Conservation (phyloP, 331 rosid species). For the Stylosanthes scabra region DNA sequence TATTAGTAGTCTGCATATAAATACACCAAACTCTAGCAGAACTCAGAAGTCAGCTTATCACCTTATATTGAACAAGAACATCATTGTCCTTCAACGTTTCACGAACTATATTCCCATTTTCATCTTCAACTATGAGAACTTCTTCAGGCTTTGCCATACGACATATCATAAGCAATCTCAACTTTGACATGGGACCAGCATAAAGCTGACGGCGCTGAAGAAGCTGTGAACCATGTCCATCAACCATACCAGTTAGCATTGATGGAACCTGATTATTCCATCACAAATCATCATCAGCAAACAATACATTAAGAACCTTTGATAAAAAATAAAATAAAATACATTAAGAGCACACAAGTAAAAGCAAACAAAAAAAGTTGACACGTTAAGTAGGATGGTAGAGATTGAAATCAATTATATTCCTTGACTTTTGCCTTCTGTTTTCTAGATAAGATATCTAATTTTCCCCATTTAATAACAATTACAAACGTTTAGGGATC, state of each 20-base stretch:
- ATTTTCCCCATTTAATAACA: constrained; percentile 5
- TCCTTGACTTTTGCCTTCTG: too few species aligned
- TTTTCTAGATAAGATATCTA: background rate
- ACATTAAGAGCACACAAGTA: too few species aligned
- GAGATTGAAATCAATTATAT: background rate
- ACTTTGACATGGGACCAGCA: constrained; percentile 89
- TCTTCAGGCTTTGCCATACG: constrained; percentile 99
- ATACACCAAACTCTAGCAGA: too few species aligned
- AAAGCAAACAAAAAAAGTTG: background rate
- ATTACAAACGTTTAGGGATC: background rate
- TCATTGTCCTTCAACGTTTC: constrained; percentile 99
- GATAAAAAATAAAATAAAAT: too few species aligned
- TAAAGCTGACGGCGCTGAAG: constrained; percentile 91
- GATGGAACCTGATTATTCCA: constrained; percentile 58
- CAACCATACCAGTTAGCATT: constrained; percentile 82
- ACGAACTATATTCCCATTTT: constrained; percentile 97
- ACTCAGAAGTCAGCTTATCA: too few species aligned
- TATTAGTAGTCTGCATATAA: constrained; percentile 2
- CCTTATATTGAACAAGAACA: constrained; percentile 99
- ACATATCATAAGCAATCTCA: constrained; percentile 96
- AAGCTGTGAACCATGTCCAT: constrained; percentile 81
- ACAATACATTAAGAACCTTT: background rate
- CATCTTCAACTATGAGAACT: constrained; percentile 98
- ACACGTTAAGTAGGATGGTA: too few species aligned
- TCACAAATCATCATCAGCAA: constrained; percentile 6